Percentiles rank a stretch among this genome's conserved stretches.
phyloP scores from a whole-genome alignment of 441 rosid species.

The Cnidoscolus chayamansa region DNA sequence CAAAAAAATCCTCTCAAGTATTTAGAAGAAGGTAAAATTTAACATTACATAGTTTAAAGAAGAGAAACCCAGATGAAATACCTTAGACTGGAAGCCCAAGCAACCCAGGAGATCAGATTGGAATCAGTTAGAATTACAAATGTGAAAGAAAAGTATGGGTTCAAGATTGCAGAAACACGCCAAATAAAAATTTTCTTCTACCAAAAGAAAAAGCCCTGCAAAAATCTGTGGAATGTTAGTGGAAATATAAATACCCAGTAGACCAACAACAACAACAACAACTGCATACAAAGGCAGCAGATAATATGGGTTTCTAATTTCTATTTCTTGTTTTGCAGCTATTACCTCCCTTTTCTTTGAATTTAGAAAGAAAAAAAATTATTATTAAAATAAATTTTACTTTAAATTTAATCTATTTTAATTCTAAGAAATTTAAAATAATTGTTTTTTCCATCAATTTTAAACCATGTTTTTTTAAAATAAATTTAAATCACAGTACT shows the following conservation, averaged over 20 bases:
- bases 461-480: background rate
- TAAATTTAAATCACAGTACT: background rate
- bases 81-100: conserved; percentile 35
- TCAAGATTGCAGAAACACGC: conserved; percentile 22
- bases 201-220: conserved; percentile 12
- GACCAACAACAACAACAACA: background rate
- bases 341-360: background rate
- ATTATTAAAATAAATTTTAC: no score
- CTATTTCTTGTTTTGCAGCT: conserved; percentile 31
- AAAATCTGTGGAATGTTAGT: conserved; percentile 42
- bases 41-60: background rate
- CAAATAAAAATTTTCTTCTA: background rate
- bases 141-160: conserved; percentile 23
- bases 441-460: conserved; percentile 26
- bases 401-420: no score
- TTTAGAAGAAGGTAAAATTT: background rate
- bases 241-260: conserved; percentile 18
- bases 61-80: conserved; percentile 37
- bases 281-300: conserved; percentile 20
- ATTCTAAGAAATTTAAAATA: background rate
- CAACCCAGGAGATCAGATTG: conserved; percentile 27
- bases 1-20: conserved; percentile 7
- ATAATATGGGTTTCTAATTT: conserved; percentile 34
- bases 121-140: conserved; percentile 13
- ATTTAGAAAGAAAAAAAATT: conserved; percentile 9